Evolutionary conservation across 1,139 yeast species (phyloP).

Genomic region (Petasospora fabianii): DNA sequence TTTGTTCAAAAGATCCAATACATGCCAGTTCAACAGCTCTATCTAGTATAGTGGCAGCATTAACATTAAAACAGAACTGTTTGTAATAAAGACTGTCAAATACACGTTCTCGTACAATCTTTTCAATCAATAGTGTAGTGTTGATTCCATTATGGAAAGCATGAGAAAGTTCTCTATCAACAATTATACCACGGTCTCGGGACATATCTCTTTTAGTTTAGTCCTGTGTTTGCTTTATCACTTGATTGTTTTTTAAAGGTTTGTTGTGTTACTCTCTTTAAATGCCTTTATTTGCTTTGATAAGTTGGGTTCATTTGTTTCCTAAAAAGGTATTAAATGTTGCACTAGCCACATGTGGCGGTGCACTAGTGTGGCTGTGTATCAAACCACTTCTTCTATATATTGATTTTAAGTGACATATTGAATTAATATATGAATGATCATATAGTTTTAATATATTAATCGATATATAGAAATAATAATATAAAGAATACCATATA

Average conservation of each 20-base stretch:
- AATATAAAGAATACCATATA: too few relatives aligned
- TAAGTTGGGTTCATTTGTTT: too few relatives aligned
- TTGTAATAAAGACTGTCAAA: slow-evolving; percentile 60
- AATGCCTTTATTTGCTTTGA: not conserved
- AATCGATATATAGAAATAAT: too few relatives aligned
- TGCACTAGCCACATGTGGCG: too few relatives aligned
- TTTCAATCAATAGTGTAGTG: slow-evolving; percentile 52
- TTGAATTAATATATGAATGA: too few relatives aligned
- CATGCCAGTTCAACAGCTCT: slow-evolving; percentile 35
- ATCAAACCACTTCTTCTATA: too few relatives aligned
- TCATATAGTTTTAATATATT: too few relatives aligned
- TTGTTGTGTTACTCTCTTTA: not conserved
- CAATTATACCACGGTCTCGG: slow-evolving; percentile 11
- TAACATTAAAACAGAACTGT: slow-evolving; percentile 47
- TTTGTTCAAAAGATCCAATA: slow-evolving; percentile 43
- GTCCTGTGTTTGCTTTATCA: not conserved
- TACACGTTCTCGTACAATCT: slow-evolving; percentile 55
- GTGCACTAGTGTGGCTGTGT: not conserved
- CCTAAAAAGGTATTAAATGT: too few relatives aligned
- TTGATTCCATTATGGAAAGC: slow-evolving; percentile 37
- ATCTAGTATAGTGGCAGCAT: slow-evolving; percentile 34
- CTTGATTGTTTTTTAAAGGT: not conserved
- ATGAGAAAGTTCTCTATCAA: slow-evolving; percentile 34
- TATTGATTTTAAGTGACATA: too few relatives aligned
- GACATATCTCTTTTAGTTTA: not conserved